A percentile compares a stretch with the other conserved stretches of the same genome.
Evolutionary conservation across 2,329 filamentous ascomycete genomes (phyloP).

Genomic region (Claviceps arundinis): DNA sequence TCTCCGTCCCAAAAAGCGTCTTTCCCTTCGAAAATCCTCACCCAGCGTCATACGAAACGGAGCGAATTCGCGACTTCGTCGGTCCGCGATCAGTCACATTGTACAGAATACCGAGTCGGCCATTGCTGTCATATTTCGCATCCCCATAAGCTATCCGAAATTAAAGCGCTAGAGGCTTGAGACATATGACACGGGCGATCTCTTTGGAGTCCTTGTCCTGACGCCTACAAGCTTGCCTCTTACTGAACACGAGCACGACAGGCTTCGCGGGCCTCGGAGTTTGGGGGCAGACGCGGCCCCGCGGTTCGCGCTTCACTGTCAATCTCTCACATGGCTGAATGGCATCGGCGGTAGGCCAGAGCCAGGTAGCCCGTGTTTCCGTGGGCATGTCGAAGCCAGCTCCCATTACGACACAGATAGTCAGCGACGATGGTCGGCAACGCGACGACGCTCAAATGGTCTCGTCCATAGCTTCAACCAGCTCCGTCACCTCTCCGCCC

Average conservation of each 20-base stretch:
- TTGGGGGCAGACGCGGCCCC: too few species aligned
- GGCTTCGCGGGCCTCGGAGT: background rate
- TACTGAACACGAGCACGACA: background rate
- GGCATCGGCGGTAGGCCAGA: slow-evolving; percentile 19
- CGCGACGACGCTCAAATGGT: slow-evolving; percentile 4
- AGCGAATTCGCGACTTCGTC: background rate
- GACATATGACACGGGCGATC: background rate
- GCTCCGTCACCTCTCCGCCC: slow-evolving; percentile 26
- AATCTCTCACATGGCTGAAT: slow-evolving; percentile 18
- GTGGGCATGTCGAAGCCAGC: background rate
- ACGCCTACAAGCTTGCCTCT: background rate
- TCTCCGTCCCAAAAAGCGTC: background rate
- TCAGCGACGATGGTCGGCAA: slow-evolving; percentile 7
- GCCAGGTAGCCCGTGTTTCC: slow-evolving; percentile 7
- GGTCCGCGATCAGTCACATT: background rate
- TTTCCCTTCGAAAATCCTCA: background rate
- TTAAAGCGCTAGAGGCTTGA: background rate
- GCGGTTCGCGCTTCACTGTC: slow-evolving; percentile 7
- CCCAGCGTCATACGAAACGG: background rate
- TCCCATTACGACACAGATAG: background rate
- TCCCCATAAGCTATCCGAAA: background rate
- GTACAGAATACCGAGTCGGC: background rate
- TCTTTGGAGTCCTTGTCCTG: background rate
- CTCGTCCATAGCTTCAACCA: slow-evolving; percentile 14
- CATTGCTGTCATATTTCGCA: background rate